These are phyloP conservation scores for Phytophthora palmivora DNA, from an alignment of 352 stramenopile genomes.

Conservation along the genomic window DNA sequence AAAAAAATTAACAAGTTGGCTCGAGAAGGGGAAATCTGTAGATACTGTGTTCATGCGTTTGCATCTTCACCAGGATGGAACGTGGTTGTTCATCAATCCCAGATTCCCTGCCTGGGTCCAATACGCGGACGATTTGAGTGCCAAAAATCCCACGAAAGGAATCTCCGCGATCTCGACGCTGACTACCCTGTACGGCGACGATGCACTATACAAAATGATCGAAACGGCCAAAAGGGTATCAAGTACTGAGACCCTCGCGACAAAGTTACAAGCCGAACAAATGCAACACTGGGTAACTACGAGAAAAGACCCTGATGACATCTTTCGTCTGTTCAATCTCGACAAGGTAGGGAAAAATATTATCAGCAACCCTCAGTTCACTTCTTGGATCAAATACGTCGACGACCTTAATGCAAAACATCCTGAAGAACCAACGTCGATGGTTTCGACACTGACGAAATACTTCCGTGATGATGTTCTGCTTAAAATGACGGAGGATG, in stretches of 20 bases:
- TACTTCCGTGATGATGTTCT: background rate
- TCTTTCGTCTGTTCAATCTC: background rate
- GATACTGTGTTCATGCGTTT: constrained; percentile 4
- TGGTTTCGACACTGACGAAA: background rate
- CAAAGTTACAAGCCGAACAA: constrained; percentile 1
- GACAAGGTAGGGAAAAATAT: background rate
- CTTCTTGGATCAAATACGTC: constrained; percentile 7
- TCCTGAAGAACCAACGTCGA: background rate
- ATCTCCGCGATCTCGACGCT: background rate
- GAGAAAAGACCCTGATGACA: constrained; percentile 1
- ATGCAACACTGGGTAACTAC: background rate
- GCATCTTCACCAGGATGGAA: background rate
- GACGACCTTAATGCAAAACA: constrained; percentile 12
- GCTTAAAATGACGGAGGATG: background rate
- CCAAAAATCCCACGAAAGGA: background rate
- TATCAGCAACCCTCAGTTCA: background rate
- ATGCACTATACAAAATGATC: constrained; percentile 1
- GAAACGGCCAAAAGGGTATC: background rate
- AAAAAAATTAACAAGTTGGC: background rate
- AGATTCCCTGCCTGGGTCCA: background rate
- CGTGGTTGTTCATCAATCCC: background rate
- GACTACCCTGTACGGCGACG: background rate
- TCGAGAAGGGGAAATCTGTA: background rate
- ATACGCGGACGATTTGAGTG: constrained; percentile 8
- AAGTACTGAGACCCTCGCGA: background rate